Evolutionary conservation across 148 eudicot genomes (phyloP).

Genomic region (Persicaria tinctoria): DNA sequence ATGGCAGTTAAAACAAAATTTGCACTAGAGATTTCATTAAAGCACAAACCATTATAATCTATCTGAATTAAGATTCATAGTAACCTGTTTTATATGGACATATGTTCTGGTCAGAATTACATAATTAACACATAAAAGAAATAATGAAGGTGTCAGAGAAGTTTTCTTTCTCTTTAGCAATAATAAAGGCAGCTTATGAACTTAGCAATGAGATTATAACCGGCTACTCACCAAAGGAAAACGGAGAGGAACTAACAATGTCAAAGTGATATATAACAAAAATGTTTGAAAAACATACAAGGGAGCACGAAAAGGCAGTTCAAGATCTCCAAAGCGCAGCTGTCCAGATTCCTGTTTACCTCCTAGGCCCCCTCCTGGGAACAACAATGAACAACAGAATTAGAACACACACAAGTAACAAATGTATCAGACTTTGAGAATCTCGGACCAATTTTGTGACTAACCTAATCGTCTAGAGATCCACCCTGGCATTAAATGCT

Average conservation of each 20-base stretch:
- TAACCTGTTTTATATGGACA: not conserved
- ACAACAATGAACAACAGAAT: slow-evolving; percentile 12
- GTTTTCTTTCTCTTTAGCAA: not conserved
- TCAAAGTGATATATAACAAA: not conserved
- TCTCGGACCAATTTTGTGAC: slow-evolving; percentile 11
- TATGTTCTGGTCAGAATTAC: slow-evolving; percentile 2
- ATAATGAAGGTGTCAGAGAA: not conserved
- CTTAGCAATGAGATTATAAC: not conserved
- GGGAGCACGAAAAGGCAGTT: slow-evolving; percentile 97
- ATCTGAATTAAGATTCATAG: not conserved
- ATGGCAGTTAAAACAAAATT: not conserved
- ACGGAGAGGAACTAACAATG: not conserved
- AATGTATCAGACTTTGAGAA: not conserved
- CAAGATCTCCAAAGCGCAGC: slow-evolving; percentile 97
- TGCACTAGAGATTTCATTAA: not conserved
- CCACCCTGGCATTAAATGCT: slow-evolving; percentile 96
- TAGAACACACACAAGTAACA: slow-evolving; percentile 8
- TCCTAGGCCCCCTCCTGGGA: slow-evolving; percentile 88
- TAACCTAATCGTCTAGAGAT: slow-evolving; percentile 95
- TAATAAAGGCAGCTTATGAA: not conserved
- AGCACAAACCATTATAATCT: not conserved
- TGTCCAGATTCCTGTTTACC: slow-evolving; percentile 98
- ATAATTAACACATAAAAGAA: not conserved
- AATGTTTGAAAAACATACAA: slow-evolving; percentile 40
- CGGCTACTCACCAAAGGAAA: not conserved